Evolutionary conservation across 306 rosid genomes (phyloP).

Genomic region (Lithocarpus polystachyus): DNA sequence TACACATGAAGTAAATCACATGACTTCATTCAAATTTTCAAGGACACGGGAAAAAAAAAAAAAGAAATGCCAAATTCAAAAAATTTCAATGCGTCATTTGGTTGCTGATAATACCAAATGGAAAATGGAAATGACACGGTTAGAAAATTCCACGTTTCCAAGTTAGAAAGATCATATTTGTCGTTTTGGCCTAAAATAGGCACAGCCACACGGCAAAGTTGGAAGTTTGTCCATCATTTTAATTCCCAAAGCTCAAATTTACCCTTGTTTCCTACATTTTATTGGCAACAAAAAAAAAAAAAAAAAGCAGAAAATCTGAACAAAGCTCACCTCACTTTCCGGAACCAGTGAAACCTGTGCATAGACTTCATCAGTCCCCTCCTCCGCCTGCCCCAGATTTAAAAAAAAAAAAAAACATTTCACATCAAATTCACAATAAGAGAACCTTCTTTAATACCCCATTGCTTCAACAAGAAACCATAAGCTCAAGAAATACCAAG

Average conservation of each 20-base stretch:
- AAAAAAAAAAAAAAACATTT: conserved; percentile 9
- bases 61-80: background rate
- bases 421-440: conserved; percentile 14
- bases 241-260: background rate
- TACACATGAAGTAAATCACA: background rate
- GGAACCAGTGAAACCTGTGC: conserved; percentile 85
- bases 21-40: background rate
- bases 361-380: conserved; percentile 87
- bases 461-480: background rate
- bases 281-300: background rate
- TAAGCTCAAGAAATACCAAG: background rate
- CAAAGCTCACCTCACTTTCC: conserved; percentile 76
- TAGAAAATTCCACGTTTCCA: background rate
- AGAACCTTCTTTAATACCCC: background rate
- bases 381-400: conserved; percentile 83
- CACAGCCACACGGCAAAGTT: background rate
- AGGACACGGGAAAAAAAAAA: background rate
- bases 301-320: background rate
- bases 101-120: background rate
- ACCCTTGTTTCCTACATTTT: conserved; percentile 17
- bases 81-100: no score
- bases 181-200: background rate
- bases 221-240: background rate
- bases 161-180: background rate
- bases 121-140: background rate